These are phyloP conservation scores for Solanum neorickii DNA, from an alignment of 257 asterid species.

Conservation along the genomic window DNA sequence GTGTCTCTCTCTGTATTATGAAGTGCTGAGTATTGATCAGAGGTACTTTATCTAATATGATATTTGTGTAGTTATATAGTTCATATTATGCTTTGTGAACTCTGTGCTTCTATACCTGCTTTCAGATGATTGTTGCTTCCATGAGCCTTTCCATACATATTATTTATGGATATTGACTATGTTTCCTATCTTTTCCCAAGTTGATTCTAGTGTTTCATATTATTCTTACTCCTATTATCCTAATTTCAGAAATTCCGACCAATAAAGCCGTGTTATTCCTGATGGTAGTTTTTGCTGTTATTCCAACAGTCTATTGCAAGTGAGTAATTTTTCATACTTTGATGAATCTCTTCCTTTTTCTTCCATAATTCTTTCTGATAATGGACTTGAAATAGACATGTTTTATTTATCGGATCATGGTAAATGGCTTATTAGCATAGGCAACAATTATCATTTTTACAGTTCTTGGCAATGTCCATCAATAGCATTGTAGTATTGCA, in stretches of 20 bases:
- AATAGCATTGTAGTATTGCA: background rate
- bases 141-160: background rate
- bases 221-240: background rate
- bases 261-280: slow-evolving; percentile 39
- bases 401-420: background rate
- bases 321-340: slow-evolving; percentile 26
- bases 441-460: background rate
- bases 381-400: background rate
- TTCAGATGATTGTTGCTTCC: background rate
- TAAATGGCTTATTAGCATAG: background rate
- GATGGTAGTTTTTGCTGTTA: slow-evolving; percentile 74
- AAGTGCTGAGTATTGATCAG: background rate
- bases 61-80: background rate
- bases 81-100: background rate
- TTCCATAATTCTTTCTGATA: background rate
- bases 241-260: slow-evolving; percentile 58
- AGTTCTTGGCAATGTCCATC: background rate
- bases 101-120: background rate
- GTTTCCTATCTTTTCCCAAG: background rate
- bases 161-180: background rate
- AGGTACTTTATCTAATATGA: background rate
- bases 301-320: slow-evolving; percentile 77
- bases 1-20: background rate
- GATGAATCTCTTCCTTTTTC: background rate
- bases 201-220: background rate